phyloP scores from a whole-genome alignment of 768 basidiomycete species.

The Calocybe cyanea region DNA sequence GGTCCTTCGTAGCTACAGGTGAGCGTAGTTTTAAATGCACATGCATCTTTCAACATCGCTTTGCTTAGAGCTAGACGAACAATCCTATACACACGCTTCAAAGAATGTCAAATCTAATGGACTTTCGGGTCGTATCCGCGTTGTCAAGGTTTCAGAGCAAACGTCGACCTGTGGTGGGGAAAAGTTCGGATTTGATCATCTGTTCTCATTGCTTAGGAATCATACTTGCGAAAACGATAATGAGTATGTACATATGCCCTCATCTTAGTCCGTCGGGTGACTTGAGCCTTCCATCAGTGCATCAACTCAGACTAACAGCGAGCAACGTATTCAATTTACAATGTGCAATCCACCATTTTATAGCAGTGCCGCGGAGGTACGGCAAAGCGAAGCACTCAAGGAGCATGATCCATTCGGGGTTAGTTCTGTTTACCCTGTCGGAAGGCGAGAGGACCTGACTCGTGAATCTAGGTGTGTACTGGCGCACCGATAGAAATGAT shows the following conservation, averaged over 20 bases:
- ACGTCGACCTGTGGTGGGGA: conserved; percentile 27
- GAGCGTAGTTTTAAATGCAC: neutral
- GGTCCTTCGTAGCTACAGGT: conserved; percentile 74
- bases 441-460: neutral
- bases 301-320: conserved; percentile 8
- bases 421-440: conserved; percentile 19
- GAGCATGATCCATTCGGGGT: conserved; percentile 69
- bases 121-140: conserved; percentile 45
- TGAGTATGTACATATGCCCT: neutral
- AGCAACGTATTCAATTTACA: conserved; percentile 64
- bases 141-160: conserved; percentile 28
- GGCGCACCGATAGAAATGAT: conserved; percentile 89
- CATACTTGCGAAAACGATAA: neutral
- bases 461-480: conserved; percentile 66
- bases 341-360: conserved; percentile 99
- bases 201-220: conserved; percentile 1
- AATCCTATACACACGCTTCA: conserved; percentile 53
- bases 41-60: neutral
- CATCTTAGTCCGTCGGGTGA: too few species aligned
- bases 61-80: conserved; percentile 62
- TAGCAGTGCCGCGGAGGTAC: conserved; percentile 64
- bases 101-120: conserved; percentile 56
- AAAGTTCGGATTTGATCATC: conserved; percentile 13
- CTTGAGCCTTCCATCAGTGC: neutral
- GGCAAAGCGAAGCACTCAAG: conserved; percentile 56